phyloP scores from a whole-genome alignment of 2,329 filamentous ascomycete species.

The Rhynchosporium graminicola region DNA sequence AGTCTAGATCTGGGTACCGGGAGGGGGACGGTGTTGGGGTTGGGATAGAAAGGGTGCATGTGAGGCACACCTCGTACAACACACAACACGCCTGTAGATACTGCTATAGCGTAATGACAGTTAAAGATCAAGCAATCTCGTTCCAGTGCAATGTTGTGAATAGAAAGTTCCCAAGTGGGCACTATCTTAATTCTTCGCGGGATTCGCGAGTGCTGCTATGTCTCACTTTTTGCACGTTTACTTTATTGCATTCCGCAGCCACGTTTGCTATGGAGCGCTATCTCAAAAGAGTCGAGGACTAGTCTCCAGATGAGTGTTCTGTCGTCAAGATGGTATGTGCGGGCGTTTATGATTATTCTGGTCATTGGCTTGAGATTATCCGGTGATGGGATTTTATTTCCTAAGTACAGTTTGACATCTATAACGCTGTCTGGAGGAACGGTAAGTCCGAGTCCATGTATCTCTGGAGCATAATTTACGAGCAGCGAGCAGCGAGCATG shows the following conservation, averaged over 20 bases:
- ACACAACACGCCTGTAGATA: not conserved
- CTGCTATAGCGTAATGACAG: constrained; percentile 10
- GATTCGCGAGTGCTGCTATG: not conserved
- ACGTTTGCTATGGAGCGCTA: not conserved
- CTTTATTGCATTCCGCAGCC: not conserved
- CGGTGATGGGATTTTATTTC: no score
- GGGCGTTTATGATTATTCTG: no score
- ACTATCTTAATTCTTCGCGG: not conserved
- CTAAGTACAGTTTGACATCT: no score
- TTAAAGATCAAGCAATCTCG: not conserved
- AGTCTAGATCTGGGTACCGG: constrained; percentile 6
- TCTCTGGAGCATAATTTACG: no score
- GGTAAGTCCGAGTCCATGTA: no score
- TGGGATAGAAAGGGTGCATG: constrained; percentile 6
- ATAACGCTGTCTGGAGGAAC: no score
- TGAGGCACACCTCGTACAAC: not conserved
- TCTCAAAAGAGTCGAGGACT: no score
- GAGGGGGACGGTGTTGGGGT: constrained; percentile 15
- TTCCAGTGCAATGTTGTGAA: not conserved
- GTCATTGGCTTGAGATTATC: no score
- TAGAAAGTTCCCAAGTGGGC: not conserved
- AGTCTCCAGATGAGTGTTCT: no score
- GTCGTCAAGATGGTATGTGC: no score
- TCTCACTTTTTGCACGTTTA: not conserved
- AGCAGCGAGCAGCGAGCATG: no score